phyloP scores from a whole-genome alignment of 2,329 filamentous ascomycete genomes.

The Pestalotiopsis sp. region DNA sequence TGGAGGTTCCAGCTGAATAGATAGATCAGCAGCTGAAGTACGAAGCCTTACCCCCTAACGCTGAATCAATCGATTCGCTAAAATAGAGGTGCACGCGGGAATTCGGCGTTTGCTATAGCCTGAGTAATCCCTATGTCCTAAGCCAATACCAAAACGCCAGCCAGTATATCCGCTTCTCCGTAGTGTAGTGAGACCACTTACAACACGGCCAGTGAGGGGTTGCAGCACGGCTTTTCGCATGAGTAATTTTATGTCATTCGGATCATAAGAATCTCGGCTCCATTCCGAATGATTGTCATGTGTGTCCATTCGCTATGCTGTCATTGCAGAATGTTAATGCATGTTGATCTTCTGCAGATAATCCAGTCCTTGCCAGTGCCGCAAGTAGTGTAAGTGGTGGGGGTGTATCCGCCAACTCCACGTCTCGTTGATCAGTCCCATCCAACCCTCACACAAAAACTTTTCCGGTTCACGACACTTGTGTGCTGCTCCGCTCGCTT shows the following conservation, averaged over 20 bases:
- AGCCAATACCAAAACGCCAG: not conserved
- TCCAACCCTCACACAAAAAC: not conserved
- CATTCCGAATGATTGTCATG: not conserved
- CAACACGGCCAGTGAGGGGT: not conserved
- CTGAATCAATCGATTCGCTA: not conserved
- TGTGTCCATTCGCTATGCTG: not conserved
- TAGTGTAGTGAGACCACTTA: not conserved
- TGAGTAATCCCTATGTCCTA: not conserved
- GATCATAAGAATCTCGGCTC: not conserved
- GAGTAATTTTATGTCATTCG: not conserved
- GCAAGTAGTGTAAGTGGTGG: not conserved
- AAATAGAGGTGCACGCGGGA: not conserved
- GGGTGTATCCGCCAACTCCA: not conserved
- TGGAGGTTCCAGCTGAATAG: not conserved
- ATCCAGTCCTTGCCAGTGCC: not conserved
- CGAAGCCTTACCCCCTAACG: not conserved
- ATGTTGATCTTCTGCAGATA: constrained; percentile 10
- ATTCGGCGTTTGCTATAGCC: not conserved
- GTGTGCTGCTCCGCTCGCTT: not conserved
- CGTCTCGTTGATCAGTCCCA: not conserved
- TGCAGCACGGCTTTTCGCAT: not conserved
- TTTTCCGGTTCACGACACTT: not conserved
- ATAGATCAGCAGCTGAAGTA: not conserved
- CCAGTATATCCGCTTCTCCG: not conserved
- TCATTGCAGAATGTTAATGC: not conserved